These are phyloP conservation scores for Medicago ruthenica DNA, from an alignment of 306 rosid genomes.

Conservation along the genomic window DNA sequence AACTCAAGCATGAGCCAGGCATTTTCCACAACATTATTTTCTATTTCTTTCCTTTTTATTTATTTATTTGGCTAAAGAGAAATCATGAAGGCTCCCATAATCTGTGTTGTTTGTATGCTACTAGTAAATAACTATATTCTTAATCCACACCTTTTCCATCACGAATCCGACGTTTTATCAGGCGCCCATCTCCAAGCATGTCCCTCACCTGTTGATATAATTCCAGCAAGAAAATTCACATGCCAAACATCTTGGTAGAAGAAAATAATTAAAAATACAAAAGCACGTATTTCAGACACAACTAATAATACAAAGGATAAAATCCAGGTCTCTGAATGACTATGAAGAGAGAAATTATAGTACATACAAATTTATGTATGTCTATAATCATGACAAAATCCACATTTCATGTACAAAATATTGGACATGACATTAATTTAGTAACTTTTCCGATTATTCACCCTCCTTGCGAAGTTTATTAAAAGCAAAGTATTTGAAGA, in stretches of 20 bases:
- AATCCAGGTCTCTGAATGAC: slow-evolving; percentile 2
- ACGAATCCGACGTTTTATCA: slow-evolving; percentile 80
- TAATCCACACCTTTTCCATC: slow-evolving; percentile 85
- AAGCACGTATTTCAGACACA: slow-evolving; percentile 13
- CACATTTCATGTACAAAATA: slow-evolving; percentile 16
- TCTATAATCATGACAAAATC: not conserved
- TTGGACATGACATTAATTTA: slow-evolving; percentile 23
- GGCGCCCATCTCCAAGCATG: slow-evolving; percentile 98
- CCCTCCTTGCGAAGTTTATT: not conserved
- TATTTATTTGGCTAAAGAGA: slow-evolving; percentile 12
- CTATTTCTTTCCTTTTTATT: slow-evolving; percentile 23
- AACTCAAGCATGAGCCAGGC: slow-evolving; percentile 25
- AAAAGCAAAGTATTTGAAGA: not conserved
- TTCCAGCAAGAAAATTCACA: slow-evolving; percentile 41
- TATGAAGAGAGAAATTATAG: slow-evolving; percentile 19
- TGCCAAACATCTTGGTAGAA: slow-evolving; percentile 3
- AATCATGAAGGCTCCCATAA: slow-evolving; percentile 29
- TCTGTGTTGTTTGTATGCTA: slow-evolving; percentile 29
- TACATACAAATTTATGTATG: not conserved
- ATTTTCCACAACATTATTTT: slow-evolving; percentile 29
- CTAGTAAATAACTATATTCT: slow-evolving; percentile 28
- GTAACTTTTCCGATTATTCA: not conserved
- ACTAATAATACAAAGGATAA: slow-evolving; percentile 31
- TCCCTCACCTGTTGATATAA: slow-evolving; percentile 79
- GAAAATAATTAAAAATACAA: slow-evolving; percentile 16